These are phyloP conservation scores for Lyophyllum decastes DNA, from an alignment of 768 basidiomycete species.

Conservation along the genomic window DNA sequence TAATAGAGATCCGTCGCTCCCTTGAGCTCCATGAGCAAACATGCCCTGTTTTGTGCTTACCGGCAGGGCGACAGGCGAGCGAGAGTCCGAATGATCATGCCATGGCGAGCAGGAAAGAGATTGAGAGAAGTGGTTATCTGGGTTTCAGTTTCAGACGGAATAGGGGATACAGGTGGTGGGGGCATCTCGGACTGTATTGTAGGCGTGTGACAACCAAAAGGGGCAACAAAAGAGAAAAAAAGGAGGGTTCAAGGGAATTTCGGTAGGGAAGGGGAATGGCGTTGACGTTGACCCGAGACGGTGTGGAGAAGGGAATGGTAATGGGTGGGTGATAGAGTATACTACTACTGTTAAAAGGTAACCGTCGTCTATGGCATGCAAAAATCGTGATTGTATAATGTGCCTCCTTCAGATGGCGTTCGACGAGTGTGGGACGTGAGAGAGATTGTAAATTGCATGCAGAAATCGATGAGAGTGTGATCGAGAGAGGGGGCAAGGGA, in stretches of 20 bases:
- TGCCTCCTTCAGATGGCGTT: conserved; percentile 77
- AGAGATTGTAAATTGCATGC: conserved; percentile 52
- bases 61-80: too few relatives aligned
- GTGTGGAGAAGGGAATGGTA: not conserved
- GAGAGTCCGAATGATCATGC: too few relatives aligned
- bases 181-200: conserved; percentile 8
- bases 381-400: conserved; percentile 48
- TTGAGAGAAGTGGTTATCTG: conserved; percentile 13
- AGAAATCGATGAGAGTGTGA: conserved; percentile 26
- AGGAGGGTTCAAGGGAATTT: conserved; percentile 1
- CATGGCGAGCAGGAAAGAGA: too few relatives aligned
- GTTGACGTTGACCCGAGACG: not conserved
- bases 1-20: too few relatives aligned
- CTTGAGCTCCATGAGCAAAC: too few relatives aligned
- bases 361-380: conserved; percentile 62
- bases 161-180: conserved; percentile 19
- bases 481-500: not conserved
- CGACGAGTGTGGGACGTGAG: conserved; percentile 29
- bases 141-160: conserved; percentile 18
- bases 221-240: conserved; percentile 9
- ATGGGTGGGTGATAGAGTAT: conserved; percentile 12
- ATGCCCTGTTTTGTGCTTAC: too few relatives aligned
- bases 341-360: conserved; percentile 6
- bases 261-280: conserved; percentile 4
- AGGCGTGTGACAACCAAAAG: not conserved